Evolutionary conservation across 257 asterid genomes (phyloP).

Genomic region (Eucommia ulmoides): DNA sequence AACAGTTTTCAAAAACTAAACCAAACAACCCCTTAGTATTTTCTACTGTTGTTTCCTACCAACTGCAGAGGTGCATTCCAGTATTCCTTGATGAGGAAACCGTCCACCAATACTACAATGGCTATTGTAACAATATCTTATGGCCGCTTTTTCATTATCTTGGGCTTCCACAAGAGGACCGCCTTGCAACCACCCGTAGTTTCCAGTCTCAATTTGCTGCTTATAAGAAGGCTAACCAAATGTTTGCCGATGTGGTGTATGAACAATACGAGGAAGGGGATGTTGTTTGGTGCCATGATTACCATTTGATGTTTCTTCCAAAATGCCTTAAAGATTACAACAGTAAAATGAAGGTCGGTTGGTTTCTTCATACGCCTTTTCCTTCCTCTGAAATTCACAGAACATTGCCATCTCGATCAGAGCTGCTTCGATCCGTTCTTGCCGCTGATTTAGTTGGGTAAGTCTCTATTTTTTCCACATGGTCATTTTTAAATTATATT

Average conservation of each 20-base stretch:
- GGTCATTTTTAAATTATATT: not conserved
- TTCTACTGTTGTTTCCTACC: no score
- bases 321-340: constrained; percentile 68
- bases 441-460: constrained; percentile 93
- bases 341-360: constrained; percentile 69
- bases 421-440: constrained; percentile 67
- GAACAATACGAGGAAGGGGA: constrained; percentile 79
- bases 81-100: constrained; percentile 77
- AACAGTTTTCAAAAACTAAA: no score
- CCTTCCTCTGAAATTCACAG: constrained; percentile 87
- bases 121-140: constrained; percentile 80
- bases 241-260: constrained; percentile 79
- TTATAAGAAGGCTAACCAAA: constrained; percentile 70
- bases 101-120: constrained; percentile 77
- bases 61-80: constrained; percentile 76
- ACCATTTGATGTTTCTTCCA: constrained; percentile 86
- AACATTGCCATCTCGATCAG: constrained; percentile 76
- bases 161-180: constrained; percentile 86
- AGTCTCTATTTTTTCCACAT: constrained; percentile 10
- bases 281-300: constrained; percentile 90
- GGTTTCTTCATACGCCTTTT: constrained; percentile 93
- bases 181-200: constrained; percentile 85
- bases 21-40: no score
- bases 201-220: constrained; percentile 88
- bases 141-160: constrained; percentile 95